These are phyloP conservation scores for Rhodamnia rubescens DNA, from an alignment of 345 rosid species.

Conservation along the genomic window DNA sequence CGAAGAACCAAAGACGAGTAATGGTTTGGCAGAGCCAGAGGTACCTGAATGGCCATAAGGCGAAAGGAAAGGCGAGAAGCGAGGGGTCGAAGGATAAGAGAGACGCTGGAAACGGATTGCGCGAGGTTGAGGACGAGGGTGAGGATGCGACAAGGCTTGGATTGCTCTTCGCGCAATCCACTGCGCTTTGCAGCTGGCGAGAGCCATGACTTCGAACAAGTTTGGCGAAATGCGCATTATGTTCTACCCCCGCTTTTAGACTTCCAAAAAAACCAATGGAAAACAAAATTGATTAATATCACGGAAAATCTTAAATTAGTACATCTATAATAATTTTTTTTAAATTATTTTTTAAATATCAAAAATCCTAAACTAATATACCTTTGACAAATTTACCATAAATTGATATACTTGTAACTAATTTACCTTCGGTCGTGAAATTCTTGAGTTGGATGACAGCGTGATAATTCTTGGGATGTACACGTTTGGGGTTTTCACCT, in stretches of 20 bases:
- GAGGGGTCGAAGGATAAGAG: slow-evolving; percentile 8
- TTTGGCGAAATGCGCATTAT: background rate
- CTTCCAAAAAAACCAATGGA: background rate
- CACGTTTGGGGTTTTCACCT: too few species aligned
- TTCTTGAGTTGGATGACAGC: too few species aligned
- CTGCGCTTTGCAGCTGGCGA: slow-evolving; percentile 21
- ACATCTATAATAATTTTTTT: too few species aligned
- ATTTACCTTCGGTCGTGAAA: too few species aligned
- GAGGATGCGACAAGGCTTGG: slow-evolving; percentile 25
- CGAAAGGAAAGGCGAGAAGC: background rate
- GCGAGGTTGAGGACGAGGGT: slow-evolving; percentile 1
- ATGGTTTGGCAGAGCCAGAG: background rate
- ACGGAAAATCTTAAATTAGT: too few species aligned
- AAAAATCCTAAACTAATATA: too few species aligned
- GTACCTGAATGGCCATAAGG: slow-evolving; percentile 40
- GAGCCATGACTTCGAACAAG: slow-evolving; percentile 23
- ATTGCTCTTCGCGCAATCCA: slow-evolving; percentile 34
- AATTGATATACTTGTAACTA: too few species aligned
- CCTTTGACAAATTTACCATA: too few species aligned
- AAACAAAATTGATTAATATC: too few species aligned
- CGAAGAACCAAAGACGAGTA: background rate
- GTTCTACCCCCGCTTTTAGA: background rate
- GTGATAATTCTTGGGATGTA: too few species aligned
- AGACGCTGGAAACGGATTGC: background rate
- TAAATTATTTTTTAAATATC: too few species aligned